Base-by-base conservation (phyloP, 768 basidiomycete species). In the Pleurotus tuoliensis region DNA sequence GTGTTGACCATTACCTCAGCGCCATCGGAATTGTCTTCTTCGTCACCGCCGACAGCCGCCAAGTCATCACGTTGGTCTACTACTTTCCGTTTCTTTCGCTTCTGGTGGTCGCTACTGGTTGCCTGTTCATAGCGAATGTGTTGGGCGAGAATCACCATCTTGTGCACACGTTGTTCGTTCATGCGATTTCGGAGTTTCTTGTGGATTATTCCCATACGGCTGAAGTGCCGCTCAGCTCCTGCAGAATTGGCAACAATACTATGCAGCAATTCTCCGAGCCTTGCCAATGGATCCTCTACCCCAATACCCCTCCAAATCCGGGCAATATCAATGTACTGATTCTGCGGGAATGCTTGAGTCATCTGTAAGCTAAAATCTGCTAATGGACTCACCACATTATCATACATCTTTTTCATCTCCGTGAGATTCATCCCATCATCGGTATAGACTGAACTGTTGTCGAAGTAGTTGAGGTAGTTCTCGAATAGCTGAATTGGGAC, bases 161-260 rank as follows among this genome's bases (percentile, higher is more conserved):
- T 62, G 34, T 61, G 64, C 24, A 63, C 61, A 43, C 60, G 63
- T 24, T 66, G 44, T n/a, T 47, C 47, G 3, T 37, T 9, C 4
- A 66, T 58, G 3, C 62, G 55, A 47, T 66, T 69, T 16, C 64
- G 63, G 4, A 27, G 58, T 45, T 67, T 68, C 13, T 65, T 71
- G 47, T 71, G 66, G 16, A 62, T 66, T 39, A 61, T 55, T 15
- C 69, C 68, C 43, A 63, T 62, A 5, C 25, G 39, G 56, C 68
- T 70, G 57, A 69, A 70, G 25, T 64, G 24, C 20, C 67, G 62
- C 57, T 71, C 70, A 24, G 55, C 58, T 25, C 63, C 64, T 11
- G 67, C 66, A 7, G 70, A 69, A 53, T 70, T 71, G 7, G 66
- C 55, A 20, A 65, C 52, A 16, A 71, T 58, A 39, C 56, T 62